Conservation (phyloP, 495 filamentous ascomycete genomes). For the Hypomontagnella submonticulosa region DNA sequence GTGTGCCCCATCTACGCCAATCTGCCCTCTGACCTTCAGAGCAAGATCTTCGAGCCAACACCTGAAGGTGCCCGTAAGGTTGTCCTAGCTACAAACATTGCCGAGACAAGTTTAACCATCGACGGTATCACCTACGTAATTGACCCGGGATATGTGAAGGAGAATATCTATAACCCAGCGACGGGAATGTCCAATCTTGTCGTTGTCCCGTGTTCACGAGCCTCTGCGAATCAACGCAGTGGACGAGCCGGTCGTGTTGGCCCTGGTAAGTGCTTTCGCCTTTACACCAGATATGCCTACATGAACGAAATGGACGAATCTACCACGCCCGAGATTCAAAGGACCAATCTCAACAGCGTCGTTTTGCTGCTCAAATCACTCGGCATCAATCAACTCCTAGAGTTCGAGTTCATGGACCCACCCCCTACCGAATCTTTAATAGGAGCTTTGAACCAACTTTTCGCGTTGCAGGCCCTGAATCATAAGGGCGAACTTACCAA, state of each 20-base stretch:
- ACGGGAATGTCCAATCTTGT: constrained; percentile 94
- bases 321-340: constrained; percentile 93
- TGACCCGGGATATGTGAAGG: constrained; percentile 92
- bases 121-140: constrained; percentile 94
- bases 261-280: constrained; percentile 92
- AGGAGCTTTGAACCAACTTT: constrained; percentile 89
- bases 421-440: constrained; percentile 93
- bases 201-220: constrained; percentile 92
- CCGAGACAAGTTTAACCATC: constrained; percentile 88
- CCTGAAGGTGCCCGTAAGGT: constrained; percentile 84
- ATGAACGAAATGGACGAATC: constrained; percentile 94
- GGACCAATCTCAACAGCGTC: constrained; percentile 85
- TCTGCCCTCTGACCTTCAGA: constrained; percentile 84
- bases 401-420: constrained; percentile 97
- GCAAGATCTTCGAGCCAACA: constrained; percentile 91
- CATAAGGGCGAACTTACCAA: constrained; percentile 91
- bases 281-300: constrained; percentile 96
- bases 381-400: constrained; percentile 92
- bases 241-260: constrained; percentile 93
- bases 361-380: constrained; percentile 89
- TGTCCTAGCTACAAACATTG: constrained; percentile 90
- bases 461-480: constrained; percentile 90
- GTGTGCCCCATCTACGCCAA: constrained; percentile 92
- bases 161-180: constrained; percentile 91
- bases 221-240: constrained; percentile 90